Evolutionary conservation across 148 eudicot species (phyloP).

Genomic region (Nepenthes mirabilis): DNA sequence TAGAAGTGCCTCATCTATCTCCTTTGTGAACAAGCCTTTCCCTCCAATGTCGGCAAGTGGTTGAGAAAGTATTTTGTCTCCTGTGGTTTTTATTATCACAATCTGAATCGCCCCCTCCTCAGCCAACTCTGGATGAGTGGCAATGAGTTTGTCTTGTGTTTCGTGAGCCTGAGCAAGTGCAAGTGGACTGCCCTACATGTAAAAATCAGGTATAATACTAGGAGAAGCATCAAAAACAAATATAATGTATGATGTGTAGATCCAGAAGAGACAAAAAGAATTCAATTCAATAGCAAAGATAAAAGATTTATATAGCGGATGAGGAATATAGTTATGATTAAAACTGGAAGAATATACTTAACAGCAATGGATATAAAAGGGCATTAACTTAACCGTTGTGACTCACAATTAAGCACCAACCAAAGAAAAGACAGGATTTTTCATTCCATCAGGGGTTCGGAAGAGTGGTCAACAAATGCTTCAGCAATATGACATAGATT

Average conservation of each 20-base stretch:
- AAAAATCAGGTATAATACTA: constrained; percentile 14
- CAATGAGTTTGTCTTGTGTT: constrained; percentile 70
- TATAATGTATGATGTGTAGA: neutral
- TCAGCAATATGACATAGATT: neutral
- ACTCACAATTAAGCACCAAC: neutral
- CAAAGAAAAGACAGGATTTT: neutral
- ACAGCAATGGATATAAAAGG: neutral
- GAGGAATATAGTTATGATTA: neutral
- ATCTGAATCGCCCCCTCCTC: constrained; percentile 92
- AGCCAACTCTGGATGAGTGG: constrained; percentile 61
- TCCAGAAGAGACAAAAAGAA: neutral
- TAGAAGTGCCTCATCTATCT: constrained; percentile 87
- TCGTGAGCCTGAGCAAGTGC: constrained; percentile 98
- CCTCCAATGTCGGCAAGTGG: constrained; percentile 98
- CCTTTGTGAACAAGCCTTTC: constrained; percentile 93
- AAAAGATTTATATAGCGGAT: neutral
- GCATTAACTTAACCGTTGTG: neutral
- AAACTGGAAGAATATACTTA: neutral
- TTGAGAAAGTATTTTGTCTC: constrained; percentile 74
- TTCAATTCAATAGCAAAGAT: too few species aligned
- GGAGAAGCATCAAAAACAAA: constrained; percentile 1
- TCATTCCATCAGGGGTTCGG: neutral
- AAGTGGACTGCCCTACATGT: constrained; percentile 74
- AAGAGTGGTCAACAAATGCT: neutral
- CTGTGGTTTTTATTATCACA: constrained; percentile 84